These are phyloP conservation scores for Aquilaria malaccensis DNA, from an alignment of 345 rosid genomes.

Conservation along the genomic window DNA sequence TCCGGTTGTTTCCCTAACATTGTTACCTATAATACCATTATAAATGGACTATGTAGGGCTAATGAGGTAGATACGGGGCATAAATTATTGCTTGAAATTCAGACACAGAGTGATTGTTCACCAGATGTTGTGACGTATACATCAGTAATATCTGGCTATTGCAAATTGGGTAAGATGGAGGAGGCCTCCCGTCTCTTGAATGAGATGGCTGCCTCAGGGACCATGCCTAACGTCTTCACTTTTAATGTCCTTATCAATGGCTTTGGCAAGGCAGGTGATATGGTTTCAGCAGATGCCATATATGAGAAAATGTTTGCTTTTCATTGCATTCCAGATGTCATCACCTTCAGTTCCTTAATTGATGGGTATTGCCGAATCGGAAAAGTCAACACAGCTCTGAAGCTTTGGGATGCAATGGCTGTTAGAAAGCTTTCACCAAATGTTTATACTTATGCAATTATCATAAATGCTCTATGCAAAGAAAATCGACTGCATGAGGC, in stretches of 20 bases:
- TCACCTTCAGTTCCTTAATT: constrained; percentile 75
- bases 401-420: constrained; percentile 65
- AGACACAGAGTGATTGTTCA: constrained; percentile 23
- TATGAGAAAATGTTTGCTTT: constrained; percentile 42
- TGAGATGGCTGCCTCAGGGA: constrained; percentile 53
- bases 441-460: constrained; percentile 58
- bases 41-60: constrained; percentile 59
- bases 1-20: constrained; percentile 60
- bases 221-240: constrained; percentile 49
- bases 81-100: constrained; percentile 40
- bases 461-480: constrained; percentile 69
- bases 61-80: constrained; percentile 47
- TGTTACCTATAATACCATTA: constrained; percentile 68
- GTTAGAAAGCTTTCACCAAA: constrained; percentile 50
- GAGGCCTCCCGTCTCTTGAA: constrained; percentile 48
- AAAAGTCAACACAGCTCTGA: constrained; percentile 46
- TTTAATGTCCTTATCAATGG: constrained; percentile 83
- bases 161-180: constrained; percentile 61
- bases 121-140: constrained; percentile 71
- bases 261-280: constrained; percentile 60
- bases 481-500: constrained; percentile 70
- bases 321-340: constrained; percentile 55
- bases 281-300: constrained; percentile 39
- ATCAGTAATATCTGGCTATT: constrained; percentile 61
- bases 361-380: constrained; percentile 86